Evolutionary conservation across 2,329 filamentous ascomycete genomes (phyloP).

Genomic region (Cryphonectria japonica): DNA sequence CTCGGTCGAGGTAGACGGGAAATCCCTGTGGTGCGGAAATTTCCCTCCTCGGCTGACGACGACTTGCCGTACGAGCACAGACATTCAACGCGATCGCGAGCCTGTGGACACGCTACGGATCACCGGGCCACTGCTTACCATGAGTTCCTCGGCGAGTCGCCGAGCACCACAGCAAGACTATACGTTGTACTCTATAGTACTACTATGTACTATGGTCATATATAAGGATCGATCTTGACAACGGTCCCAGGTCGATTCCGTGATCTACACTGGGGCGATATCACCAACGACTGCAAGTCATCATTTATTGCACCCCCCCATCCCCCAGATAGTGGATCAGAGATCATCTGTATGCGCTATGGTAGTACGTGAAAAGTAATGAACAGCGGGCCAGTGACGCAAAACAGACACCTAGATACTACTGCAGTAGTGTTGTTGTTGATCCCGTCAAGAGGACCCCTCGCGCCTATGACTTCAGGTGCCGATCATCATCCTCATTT

Average conservation of each 20-base stretch:
- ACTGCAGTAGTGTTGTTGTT: neutral
- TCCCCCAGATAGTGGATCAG: neutral
- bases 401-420: neutral
- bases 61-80: neutral
- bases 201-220: neutral
- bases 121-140: neutral
- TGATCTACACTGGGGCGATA: conserved; percentile 9
- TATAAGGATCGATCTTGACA: neutral
- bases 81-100: neutral
- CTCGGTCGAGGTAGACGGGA: neutral
- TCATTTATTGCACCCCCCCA: neutral
- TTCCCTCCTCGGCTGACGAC: conserved; percentile 4
- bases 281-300: neutral
- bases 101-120: neutral
- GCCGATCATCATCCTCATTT: conserved; percentile 9
- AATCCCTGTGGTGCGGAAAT: neutral
- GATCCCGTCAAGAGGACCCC: neutral
- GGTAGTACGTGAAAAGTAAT: neutral
- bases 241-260: neutral
- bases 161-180: neutral
- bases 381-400: neutral
- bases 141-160: neutral
- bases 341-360: neutral
- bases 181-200: neutral
- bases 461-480: conserved; percentile 3